phyloP scores from a whole-genome alignment of 2,329 filamentous ascomycete genomes.

The Amauroascus niger region DNA sequence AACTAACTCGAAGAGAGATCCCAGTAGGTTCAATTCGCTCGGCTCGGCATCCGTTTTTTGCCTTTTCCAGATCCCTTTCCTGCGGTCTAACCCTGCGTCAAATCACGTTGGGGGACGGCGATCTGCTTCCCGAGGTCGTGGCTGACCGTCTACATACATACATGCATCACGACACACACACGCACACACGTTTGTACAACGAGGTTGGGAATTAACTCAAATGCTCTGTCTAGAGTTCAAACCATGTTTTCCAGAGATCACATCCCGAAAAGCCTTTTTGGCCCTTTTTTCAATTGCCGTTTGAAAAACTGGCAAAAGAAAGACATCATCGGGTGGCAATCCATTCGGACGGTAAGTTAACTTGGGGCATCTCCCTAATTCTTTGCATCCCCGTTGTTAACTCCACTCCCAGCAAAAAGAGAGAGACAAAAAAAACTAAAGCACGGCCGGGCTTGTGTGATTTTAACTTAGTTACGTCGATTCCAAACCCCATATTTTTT shows the following conservation, averaged over 20 bases:
- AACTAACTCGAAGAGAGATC: background rate
- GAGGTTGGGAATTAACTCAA: too few relatives aligned
- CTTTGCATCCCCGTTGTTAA: too few relatives aligned
- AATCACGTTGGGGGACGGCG: background rate
- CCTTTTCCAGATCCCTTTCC: background rate
- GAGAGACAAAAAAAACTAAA: too few relatives aligned
- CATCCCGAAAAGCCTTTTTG: background rate
- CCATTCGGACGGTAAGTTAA: background rate
- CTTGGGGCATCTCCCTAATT: too few relatives aligned
- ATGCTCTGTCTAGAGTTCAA: slow-evolving; percentile 7
- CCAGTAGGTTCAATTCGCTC: background rate
- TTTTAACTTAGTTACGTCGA: too few relatives aligned
- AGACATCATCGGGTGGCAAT: slow-evolving; percentile 1
- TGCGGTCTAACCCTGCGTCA: background rate
- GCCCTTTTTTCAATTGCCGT: slow-evolving; percentile 5
- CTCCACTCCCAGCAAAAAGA: too few relatives aligned
- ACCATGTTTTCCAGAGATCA: background rate
- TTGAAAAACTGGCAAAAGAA: background rate
- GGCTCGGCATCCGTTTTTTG: background rate
- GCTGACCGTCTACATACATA: background rate
- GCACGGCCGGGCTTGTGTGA: too few relatives aligned
- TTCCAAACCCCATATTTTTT: too few relatives aligned
- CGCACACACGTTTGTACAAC: too few relatives aligned
- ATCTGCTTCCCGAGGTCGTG: background rate
- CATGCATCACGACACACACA: background rate